Conservation (phyloP, 176 grass and related monocot genomes). For the Musa acuminata region DNA sequence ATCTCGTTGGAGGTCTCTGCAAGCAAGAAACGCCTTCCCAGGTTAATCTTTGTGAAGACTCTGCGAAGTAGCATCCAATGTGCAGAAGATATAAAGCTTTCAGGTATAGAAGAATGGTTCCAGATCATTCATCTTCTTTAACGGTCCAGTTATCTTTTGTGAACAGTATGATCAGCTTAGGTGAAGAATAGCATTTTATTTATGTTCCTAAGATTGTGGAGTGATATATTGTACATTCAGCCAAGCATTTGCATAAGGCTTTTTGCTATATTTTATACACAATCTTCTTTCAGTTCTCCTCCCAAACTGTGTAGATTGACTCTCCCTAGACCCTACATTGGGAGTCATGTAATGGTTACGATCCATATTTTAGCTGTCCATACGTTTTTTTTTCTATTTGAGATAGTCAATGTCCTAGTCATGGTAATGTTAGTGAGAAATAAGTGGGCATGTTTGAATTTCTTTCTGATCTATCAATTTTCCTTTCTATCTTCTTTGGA, state of each 20-base stretch:
- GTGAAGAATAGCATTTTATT: too few relatives aligned
- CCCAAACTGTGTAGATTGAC: too few relatives aligned
- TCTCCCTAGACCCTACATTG: too few relatives aligned
- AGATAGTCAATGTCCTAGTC: neutral
- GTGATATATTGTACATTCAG: too few relatives aligned
- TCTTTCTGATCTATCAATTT: neutral
- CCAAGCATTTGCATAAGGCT: too few relatives aligned
- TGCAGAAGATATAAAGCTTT: slow-evolving; percentile 48
- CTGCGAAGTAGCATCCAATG: slow-evolving; percentile 51
- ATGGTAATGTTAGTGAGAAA: neutral
- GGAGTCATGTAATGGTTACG: too few relatives aligned
- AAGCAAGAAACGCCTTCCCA: slow-evolving; percentile 55
- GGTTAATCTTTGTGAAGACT: slow-evolving; percentile 45
- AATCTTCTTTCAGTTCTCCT: too few relatives aligned
- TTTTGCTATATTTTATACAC: too few relatives aligned
- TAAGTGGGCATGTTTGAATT: neutral
- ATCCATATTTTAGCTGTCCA: too few relatives aligned
- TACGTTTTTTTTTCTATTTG: neutral
- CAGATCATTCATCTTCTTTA: neutral
- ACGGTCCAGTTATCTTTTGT: neutral
- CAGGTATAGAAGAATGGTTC: slow-evolving; percentile 24
- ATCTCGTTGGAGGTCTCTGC: slow-evolving; percentile 36
- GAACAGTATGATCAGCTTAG: too few relatives aligned
- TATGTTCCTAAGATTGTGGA: too few relatives aligned
- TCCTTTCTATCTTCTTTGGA: too few relatives aligned